Conservation (phyloP, 169 alveolate genomes). For the Plasmodium cynomolgi region DNA sequence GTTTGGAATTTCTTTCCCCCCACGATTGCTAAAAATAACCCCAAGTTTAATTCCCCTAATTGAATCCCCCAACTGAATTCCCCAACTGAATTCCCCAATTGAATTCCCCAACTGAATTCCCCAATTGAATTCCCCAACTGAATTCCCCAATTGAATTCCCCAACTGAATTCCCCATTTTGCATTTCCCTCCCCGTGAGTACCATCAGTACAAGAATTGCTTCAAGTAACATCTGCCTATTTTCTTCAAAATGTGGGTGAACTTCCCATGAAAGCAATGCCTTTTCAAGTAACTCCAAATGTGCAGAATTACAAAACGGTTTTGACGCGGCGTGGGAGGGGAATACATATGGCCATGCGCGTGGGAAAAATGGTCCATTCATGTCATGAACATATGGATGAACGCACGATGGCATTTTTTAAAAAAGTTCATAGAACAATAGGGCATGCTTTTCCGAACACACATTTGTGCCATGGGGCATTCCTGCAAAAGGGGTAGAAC, state of each 20-base stretch:
- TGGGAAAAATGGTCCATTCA: neutral
- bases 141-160: too few species aligned
- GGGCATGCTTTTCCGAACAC: neutral
- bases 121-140: neutral
- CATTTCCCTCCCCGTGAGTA: neutral
- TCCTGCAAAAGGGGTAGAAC: neutral
- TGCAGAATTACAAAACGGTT: neutral
- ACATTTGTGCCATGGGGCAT: neutral
- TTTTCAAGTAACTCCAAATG: neutral
- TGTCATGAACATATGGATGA: neutral
- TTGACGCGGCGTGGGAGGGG: neutral
- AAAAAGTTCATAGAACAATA: neutral
- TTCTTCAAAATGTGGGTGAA: neutral
- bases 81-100: too few species aligned
- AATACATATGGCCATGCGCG: neutral
- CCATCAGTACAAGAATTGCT: neutral
- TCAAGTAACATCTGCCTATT: neutral
- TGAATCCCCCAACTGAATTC: too few species aligned
- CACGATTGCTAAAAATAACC: too few species aligned
- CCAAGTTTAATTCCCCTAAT: neutral
- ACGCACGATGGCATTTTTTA: neutral
- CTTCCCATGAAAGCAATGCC: neutral
- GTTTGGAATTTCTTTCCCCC: neutral
- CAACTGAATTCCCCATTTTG: neutral
- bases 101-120: too few species aligned